These are phyloP conservation scores for Gossypium trilobum DNA, from an alignment of 441 rosid genomes.

Conservation along the genomic window DNA sequence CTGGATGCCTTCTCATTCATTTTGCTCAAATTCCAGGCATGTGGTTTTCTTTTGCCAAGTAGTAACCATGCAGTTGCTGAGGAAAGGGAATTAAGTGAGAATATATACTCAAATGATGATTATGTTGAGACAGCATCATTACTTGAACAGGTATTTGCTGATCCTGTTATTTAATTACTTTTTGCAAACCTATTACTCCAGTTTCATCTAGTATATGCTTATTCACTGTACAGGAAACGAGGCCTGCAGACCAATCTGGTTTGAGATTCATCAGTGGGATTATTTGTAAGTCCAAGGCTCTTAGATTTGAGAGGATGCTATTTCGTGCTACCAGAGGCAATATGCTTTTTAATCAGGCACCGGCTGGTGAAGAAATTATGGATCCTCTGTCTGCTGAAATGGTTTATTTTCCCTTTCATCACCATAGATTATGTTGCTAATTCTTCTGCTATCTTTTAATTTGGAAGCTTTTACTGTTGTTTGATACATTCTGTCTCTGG, in stretches of 20 bases:
- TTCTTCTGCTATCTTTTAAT: conserved; percentile 3
- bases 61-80: conserved; percentile 51
- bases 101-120: conserved; percentile 40
- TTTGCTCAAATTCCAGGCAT: conserved; percentile 45
- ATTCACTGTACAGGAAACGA: conserved; percentile 54
- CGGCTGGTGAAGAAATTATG: conserved; percentile 81
- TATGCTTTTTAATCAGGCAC: conserved; percentile 89
- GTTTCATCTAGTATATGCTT: conserved; percentile 18
- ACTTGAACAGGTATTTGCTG: conserved; percentile 68
- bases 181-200: conserved; percentile 13
- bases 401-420: conserved; percentile 36
- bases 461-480: conserved; percentile 3
- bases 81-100: conserved; percentile 77
- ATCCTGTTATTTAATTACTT: conserved; percentile 13
- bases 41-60: conserved; percentile 72
- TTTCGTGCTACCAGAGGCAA: conserved; percentile 98
- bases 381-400: conserved; percentile 78
- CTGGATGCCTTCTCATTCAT: background rate
- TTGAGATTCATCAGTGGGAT: conserved; percentile 88
- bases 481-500: background rate
- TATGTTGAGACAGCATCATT: conserved; percentile 53
- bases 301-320: conserved; percentile 84
- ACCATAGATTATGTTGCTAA: conserved; percentile 1
- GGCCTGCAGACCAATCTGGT: conserved; percentile 65
- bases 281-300: conserved; percentile 60